A percentile compares a stretch with the other conserved stretches of the same genome.
Conservation (phyloP, 1,284 basidiomycete species). For the Cutaneotrichosporon mucoides region DNA sequence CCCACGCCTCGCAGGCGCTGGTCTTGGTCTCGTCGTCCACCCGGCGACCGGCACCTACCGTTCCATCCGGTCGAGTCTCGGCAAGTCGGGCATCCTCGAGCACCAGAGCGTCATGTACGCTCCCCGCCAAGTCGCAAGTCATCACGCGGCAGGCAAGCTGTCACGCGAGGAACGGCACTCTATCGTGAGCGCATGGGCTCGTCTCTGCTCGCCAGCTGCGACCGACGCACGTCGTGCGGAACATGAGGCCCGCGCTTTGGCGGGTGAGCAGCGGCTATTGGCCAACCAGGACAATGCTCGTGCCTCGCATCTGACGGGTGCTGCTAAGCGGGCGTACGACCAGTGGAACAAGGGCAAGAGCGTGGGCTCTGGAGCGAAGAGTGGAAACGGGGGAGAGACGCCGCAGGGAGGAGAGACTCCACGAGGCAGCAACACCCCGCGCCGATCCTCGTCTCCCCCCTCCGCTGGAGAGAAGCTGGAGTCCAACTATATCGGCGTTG, state of each 20-base stretch:
- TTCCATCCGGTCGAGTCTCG: conserved; percentile 5
- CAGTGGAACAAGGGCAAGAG: no score
- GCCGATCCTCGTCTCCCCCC: no score
- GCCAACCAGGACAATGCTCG: no score
- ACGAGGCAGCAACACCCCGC: no score
- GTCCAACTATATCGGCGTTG: no score
- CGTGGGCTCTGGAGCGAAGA: no score
- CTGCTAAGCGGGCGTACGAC: no score
- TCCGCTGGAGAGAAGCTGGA: no score
- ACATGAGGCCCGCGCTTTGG: not conserved
- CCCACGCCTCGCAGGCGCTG: conserved; percentile 51
- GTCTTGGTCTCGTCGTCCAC: conserved; percentile 16
- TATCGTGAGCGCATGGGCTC: conserved; percentile 6
- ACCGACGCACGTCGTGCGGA: not conserved
- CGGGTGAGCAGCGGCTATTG: not conserved
- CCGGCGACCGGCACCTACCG: conserved; percentile 13
- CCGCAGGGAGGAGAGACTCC: no score
- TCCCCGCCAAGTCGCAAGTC: conserved; percentile 2
- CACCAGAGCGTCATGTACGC: conserved; percentile 1
- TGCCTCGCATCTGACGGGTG: no score
- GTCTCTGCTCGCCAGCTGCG: not conserved
- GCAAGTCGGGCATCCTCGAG: not conserved
- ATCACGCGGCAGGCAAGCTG: not conserved
- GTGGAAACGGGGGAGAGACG: no score
- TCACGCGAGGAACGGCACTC: not conserved